Percentiles rank a stretch among this genome's conserved stretches.
Conservation (phyloP, 208 protist species). For the Leishmania lainsoni region DNA sequence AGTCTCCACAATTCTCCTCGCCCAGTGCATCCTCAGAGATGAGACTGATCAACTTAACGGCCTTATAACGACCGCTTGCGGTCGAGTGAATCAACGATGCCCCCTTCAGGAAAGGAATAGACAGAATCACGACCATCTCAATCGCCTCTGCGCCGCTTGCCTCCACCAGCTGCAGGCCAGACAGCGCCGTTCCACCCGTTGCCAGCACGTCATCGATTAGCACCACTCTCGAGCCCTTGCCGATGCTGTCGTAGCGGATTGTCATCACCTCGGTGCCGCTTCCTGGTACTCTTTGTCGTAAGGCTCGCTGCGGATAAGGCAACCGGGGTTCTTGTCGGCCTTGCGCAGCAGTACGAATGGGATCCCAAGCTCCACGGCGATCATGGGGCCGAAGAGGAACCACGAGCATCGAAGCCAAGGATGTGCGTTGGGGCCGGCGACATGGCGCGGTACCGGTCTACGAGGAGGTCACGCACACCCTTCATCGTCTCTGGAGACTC, state of each 20-base stretch:
- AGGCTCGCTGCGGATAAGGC: constrained; percentile 86
- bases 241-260: constrained; percentile 79
- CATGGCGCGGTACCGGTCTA: constrained; percentile 74
- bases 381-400: constrained; percentile 91
- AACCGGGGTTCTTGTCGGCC: constrained; percentile 80
- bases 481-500: constrained; percentile 81
- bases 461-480: constrained; percentile 82
- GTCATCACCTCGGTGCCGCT: constrained; percentile 77
- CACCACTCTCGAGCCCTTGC: constrained; percentile 74
- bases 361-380: constrained; percentile 86
- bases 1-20: constrained; percentile 83
- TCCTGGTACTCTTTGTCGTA: constrained; percentile 93
- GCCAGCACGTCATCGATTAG: constrained; percentile 93
- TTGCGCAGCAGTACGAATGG: constrained; percentile 94
- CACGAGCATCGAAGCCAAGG: constrained; percentile 89
- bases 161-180: constrained; percentile 89
- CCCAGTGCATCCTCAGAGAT: constrained; percentile 60
- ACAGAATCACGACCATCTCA: constrained; percentile 70
- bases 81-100: constrained; percentile 73
- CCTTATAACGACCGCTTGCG: constrained; percentile 64
- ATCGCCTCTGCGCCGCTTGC: constrained; percentile 70
- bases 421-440: constrained; percentile 73
- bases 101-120: constrained; percentile 66
- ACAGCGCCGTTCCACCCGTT: constrained; percentile 89
- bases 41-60: constrained; percentile 71